These are phyloP conservation scores for Ceratocystis eucalypticola DNA, from an alignment of 2,329 filamentous ascomycete genomes.

Conservation along the genomic window DNA sequence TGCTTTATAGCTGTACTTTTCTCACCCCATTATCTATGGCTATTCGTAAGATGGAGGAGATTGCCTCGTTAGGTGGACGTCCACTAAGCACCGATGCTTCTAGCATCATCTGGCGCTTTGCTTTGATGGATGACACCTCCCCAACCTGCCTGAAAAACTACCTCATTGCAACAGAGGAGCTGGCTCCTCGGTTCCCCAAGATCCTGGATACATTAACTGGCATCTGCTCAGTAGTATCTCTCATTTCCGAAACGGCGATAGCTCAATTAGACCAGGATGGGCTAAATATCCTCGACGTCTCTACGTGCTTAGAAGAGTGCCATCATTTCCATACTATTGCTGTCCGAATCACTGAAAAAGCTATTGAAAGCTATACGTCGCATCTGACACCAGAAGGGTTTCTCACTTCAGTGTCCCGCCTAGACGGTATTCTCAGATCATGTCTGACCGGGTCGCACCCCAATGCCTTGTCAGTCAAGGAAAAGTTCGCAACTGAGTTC, in stretches of 20 bases:
- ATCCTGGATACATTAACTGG: conserved; percentile 4
- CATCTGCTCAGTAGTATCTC: neutral
- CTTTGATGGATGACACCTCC: neutral
- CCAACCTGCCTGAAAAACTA: neutral
- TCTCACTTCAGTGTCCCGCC: neutral
- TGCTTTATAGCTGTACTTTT: neutral
- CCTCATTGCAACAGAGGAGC: neutral
- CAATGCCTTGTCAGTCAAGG: neutral
- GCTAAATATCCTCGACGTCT: neutral
- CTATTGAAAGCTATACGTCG: neutral
- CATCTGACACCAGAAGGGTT: conserved; percentile 2
- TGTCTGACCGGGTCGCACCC: conserved; percentile 3
- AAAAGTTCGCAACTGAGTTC: neutral
- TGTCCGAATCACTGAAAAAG: neutral
- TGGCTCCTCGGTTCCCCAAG: conserved; percentile 9
- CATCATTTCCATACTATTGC: conserved; percentile 3
- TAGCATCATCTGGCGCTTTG: neutral
- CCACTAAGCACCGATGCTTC: neutral
- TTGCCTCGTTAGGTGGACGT: neutral
- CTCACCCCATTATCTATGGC: neutral
- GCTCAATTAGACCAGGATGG: neutral
- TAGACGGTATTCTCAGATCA: conserved; percentile 6
- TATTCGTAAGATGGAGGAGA: neutral
- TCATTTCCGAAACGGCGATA: neutral
- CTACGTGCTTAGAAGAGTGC: neutral